Conservation (phyloP, 2,329 filamentous ascomycete species). For the Fusarium metavorans region DNA sequence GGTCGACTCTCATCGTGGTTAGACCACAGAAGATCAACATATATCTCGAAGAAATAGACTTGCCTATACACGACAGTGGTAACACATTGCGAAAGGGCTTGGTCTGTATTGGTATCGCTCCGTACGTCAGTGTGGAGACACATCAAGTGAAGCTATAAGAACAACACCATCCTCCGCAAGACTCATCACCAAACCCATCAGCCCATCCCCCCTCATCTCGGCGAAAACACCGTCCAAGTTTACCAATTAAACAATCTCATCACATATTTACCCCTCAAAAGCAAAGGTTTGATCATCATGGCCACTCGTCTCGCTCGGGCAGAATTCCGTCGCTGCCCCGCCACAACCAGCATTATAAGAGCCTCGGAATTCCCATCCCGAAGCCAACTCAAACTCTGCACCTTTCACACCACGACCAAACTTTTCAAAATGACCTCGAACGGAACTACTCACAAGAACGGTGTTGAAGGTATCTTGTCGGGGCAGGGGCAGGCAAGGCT, state of each 20-base stretch:
- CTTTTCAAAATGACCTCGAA: constrained; percentile 17
- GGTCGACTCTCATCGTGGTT: background rate
- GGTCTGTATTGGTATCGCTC: background rate
- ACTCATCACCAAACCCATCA: background rate
- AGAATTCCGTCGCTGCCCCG: constrained; percentile 16
- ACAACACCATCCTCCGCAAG: background rate
- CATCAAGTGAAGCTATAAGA: background rate
- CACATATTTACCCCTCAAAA: background rate
- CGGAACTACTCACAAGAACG: background rate
- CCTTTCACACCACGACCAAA: background rate
- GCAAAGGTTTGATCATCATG: background rate
- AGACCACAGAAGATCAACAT: background rate
- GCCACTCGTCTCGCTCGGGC: constrained; percentile 6
- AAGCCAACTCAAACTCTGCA: background rate
- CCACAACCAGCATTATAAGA: background rate
- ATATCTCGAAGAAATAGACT: background rate
- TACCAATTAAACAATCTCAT: background rate
- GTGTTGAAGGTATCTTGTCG: background rate
- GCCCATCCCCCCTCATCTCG: background rate
- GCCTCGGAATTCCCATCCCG: constrained; percentile 14
- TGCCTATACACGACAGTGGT: background rate
- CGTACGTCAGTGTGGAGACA: background rate
- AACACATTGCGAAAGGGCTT: background rate
- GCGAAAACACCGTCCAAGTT: background rate
- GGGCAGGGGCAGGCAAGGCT: constrained; percentile 33